Percentiles rank a stretch among this genome's conserved stretches.
phyloP scores from a whole-genome alignment of 257 asterid genomes.

The Fraxinus cuspidata region DNA sequence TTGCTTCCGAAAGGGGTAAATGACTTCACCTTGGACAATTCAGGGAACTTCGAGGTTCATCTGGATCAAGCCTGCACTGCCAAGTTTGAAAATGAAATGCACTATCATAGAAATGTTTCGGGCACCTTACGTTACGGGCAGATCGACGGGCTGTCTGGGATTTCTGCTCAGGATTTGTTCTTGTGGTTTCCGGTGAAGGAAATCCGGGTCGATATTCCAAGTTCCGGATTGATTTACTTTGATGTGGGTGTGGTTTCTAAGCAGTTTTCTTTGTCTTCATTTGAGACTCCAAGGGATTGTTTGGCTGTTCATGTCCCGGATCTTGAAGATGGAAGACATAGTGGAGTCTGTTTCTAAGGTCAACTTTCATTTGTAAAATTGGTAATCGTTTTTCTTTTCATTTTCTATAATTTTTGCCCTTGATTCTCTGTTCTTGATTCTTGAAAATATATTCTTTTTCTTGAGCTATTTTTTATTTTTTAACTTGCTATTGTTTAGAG shows the following conservation, averaged over 20 bases:
- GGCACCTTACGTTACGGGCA: slow-evolving; percentile 63
- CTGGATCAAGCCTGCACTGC: slow-evolving; percentile 85
- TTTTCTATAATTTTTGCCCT: no score
- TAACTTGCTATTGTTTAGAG: no score
- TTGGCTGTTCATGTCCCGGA: slow-evolving; percentile 58
- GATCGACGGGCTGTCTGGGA: slow-evolving; percentile 74
- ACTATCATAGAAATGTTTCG: slow-evolving; percentile 66
- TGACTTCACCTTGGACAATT: slow-evolving; percentile 56
- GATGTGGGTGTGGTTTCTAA: slow-evolving; percentile 95
- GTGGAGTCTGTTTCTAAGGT: slow-evolving; percentile 52
- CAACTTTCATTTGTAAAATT: not conserved
- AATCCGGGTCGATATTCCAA: slow-evolving; percentile 86
- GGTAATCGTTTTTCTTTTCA: no score
- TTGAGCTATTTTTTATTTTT: no score
- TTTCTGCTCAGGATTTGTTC: slow-evolving; percentile 94
- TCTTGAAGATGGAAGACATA: slow-evolving; percentile 41
- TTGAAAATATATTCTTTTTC: no score
- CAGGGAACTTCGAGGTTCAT: slow-evolving; percentile 70
- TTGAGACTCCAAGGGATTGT: slow-evolving; percentile 89
- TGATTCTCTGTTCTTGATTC: no score
- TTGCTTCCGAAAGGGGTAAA: slow-evolving; percentile 83
- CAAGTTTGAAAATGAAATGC: slow-evolving; percentile 81
- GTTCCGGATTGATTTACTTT: slow-evolving; percentile 91
- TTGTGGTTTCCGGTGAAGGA: slow-evolving; percentile 88
- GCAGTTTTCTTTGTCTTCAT: slow-evolving; percentile 84